Conservation (phyloP, 2,329 filamentous ascomycete species). For the Fonsecaea pugnacius region DNA sequence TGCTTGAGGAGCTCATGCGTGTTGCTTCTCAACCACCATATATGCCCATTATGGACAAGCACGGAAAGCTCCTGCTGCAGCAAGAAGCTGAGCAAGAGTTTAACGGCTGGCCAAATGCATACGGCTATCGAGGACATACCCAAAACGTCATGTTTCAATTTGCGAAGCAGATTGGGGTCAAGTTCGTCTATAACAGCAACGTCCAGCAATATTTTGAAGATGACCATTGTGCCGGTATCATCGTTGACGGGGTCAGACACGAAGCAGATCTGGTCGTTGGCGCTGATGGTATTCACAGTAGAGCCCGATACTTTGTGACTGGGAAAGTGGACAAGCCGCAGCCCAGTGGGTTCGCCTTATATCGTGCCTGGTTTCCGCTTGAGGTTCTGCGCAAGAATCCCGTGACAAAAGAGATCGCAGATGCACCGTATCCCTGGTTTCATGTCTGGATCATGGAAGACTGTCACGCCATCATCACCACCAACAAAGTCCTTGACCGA, state of each 20-base stretch:
- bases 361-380: constrained; percentile 11
- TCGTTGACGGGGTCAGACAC: constrained; percentile 44
- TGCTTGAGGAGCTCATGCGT: neutral
- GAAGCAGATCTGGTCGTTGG: constrained; percentile 36
- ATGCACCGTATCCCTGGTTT: neutral
- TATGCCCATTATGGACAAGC: constrained; percentile 40
- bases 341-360: constrained; percentile 38
- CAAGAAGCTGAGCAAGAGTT: constrained; percentile 40
- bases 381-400: neutral
- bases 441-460: constrained; percentile 56
- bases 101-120: constrained; percentile 38
- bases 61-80: constrained; percentile 38
- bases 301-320: constrained; percentile 47
- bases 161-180: constrained; percentile 35
- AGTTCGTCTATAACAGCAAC: constrained; percentile 39
- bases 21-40: constrained; percentile 11
- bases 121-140: constrained; percentile 41
- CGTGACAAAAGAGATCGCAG: neutral
- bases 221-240: constrained; percentile 37
- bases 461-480: constrained; percentile 50
- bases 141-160: constrained; percentile 42
- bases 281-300: constrained; percentile 37
- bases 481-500: neutral
- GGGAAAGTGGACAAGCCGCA: constrained; percentile 41
- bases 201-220: constrained; percentile 41